phyloP scores from a whole-genome alignment of 2,329 filamentous ascomycete genomes.

The Leptosphaerulina australis region DNA sequence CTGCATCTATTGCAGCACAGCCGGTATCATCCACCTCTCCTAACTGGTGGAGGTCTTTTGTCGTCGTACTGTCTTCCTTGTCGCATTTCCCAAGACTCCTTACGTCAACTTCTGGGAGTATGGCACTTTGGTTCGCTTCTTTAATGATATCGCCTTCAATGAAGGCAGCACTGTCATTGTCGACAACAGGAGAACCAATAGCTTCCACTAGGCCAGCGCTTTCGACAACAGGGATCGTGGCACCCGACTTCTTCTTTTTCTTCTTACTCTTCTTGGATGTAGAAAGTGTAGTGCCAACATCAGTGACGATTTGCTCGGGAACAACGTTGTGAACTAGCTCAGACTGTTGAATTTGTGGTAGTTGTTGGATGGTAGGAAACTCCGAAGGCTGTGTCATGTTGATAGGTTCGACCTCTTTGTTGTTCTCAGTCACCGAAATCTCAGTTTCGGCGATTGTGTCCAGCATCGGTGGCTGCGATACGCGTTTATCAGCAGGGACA shows the following conservation, averaged over 20 bases:
- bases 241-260: slow-evolving; percentile 30
- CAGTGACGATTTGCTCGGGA: background rate
- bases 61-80: no score
- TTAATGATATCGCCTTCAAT: background rate
- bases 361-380: background rate
- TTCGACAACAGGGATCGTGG: slow-evolving; percentile 8
- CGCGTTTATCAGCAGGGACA: slow-evolving; percentile 2
- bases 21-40: background rate
- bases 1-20: background rate
- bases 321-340: background rate
- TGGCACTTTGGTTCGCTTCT: slow-evolving; percentile 2
- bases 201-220: background rate
- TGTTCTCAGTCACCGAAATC: background rate
- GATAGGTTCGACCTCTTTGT: background rate
- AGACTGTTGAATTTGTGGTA: background rate
- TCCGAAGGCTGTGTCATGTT: background rate
- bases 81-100: no score
- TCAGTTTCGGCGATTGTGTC: background rate
- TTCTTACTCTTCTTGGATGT: slow-evolving; percentile 34
- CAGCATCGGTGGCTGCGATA: background rate
- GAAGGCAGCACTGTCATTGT: background rate
- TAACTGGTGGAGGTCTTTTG: background rate
- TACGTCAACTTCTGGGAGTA: no score
- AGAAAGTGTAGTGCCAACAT: slow-evolving; percentile 7
- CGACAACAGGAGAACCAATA: slow-evolving; percentile 3